phyloP scores from a whole-genome alignment of 768 basidiomycete species.

The Kwoniella mangroviensis region DNA sequence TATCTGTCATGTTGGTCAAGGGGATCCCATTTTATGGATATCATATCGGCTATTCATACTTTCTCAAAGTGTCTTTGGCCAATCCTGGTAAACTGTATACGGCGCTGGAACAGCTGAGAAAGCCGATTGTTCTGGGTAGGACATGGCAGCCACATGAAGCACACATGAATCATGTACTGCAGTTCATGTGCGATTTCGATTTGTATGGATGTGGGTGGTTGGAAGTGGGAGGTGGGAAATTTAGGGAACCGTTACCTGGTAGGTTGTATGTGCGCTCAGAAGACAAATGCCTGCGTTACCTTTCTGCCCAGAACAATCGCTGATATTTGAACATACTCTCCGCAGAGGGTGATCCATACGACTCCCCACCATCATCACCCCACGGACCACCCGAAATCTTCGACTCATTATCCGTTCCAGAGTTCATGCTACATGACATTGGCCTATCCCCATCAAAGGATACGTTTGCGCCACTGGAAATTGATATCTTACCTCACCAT shows the following conservation, averaged over 20 bases:
- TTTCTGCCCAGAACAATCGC: neutral
- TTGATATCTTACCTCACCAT: slow-evolving; percentile 78
- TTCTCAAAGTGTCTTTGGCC: slow-evolving; percentile 79
- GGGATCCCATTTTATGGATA: slow-evolving; percentile 97
- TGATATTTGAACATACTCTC: neutral
- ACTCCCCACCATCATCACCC: slow-evolving; percentile 31
- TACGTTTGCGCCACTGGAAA: slow-evolving; percentile 66
- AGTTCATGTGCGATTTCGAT: slow-evolving; percentile 94
- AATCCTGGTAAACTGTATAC: slow-evolving; percentile 74
- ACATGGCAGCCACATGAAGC: slow-evolving; percentile 83
- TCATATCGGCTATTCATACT: slow-evolving; percentile 79
- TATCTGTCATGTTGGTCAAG: slow-evolving; percentile 82
- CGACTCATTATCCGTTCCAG: slow-evolving; percentile 51
- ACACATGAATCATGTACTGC: slow-evolving; percentile 83
- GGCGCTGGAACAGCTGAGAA: slow-evolving; percentile 74
- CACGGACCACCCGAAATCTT: slow-evolving; percentile 36
- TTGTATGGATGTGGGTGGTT: slow-evolving; percentile 93
- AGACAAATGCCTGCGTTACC: no score
- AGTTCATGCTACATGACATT: slow-evolving; percentile 40
- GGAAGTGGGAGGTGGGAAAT: slow-evolving; percentile 65
- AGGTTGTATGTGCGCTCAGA: slow-evolving; percentile 15
- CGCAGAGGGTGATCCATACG: slow-evolving; percentile 52
- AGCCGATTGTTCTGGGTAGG: slow-evolving; percentile 79
- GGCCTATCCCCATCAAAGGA: slow-evolving; percentile 51
- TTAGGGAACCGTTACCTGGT: slow-evolving; percentile 59